Percentiles rank a stretch among this genome's conserved stretches.
phyloP scores from a whole-genome alignment of 169 alveolate genomes.

The Eimeria tenella region DNA sequence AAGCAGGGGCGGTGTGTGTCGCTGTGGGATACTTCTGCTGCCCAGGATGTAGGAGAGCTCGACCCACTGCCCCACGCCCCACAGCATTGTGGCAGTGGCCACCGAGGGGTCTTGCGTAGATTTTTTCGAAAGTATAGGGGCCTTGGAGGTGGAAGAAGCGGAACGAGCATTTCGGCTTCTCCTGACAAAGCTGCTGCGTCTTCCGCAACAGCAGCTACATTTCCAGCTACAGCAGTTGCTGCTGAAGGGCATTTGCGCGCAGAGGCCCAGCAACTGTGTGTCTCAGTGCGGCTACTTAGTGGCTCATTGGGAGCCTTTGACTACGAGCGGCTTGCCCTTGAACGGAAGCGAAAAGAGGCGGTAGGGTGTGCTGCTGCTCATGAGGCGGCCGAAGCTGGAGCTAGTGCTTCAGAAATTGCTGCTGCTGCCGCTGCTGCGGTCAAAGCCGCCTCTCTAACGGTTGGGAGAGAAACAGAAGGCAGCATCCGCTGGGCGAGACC shows the following conservation, averaged over 20 bases:
- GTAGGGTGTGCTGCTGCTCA: constrained; percentile 39
- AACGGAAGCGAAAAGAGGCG: constrained; percentile 29
- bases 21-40: background rate
- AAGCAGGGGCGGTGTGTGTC: background rate
- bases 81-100: constrained; percentile 85
- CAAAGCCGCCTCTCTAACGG: constrained; percentile 14
- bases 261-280: constrained; percentile 54
- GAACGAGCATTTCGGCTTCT: constrained; percentile 82
- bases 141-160: constrained; percentile 82
- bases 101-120: constrained; percentile 83
- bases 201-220: constrained; percentile 40
- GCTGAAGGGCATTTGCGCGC: constrained; percentile 79
- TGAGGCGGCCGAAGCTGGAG: constrained; percentile 36
- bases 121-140: constrained; percentile 81
- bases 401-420: background rate
- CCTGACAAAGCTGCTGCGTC: background rate
- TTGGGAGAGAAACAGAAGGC: constrained; percentile 19
- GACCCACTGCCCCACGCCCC: constrained; percentile 90
- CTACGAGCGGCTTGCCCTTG: constrained; percentile 58
- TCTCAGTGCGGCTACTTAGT: constrained; percentile 53
- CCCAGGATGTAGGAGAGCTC: constrained; percentile 88
- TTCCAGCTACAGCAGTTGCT: constrained; percentile 78
- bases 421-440: constrained; percentile 64
- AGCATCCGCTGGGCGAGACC: constrained; percentile 56
- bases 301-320: constrained; percentile 41